Evolutionary conservation across 345 rosid species (phyloP), one percentile per base, ranked within the genome.

Genomic region (Eucalyptus caleyi): DNA sequence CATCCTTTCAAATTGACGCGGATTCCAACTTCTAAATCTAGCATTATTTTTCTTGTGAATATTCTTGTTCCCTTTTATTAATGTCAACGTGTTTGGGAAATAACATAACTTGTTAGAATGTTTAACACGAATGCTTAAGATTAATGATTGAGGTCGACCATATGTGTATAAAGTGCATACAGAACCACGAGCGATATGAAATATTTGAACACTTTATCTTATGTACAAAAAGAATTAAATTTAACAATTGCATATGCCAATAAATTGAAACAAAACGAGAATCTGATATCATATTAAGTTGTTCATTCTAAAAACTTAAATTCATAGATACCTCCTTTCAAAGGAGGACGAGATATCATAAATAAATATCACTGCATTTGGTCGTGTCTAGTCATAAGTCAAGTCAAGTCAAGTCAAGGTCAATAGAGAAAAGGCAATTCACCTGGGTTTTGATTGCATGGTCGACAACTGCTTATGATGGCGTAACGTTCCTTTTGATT

Each of bases 51-150:
- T 62, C 34, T 30, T 0, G 3, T 62, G 69, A 62, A 6, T 30
- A 62, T 3, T 27, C 69, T 27, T 30, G 16, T 62, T 62, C 34
- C 9, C 34, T 13, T 62, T 62, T 27, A 30, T 62, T 30, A 62
- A 62, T 12, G 34, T 62, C 9, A 27, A 62, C 30, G 8, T 62
- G 5, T 4, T 15, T 14, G n/a, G 16, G 5, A 62, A 62, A 62
- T 30, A 62, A 30, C 8, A 27, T 7, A 13, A 30, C 16, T 62
- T 27, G 32, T 13, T 62, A 62, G 34, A 62, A 62, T 62, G 18
- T 62, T 18, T 9, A 0, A 62, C 1, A 0, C 9, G 3, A 62
- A 62, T 12, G 12, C 8, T 60, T 60, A 0, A 60, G 8, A 60
- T 60, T 60, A 60, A 27, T 60, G 1, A 6, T 26, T 60, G 67